Conservation (phyloP, 2,329 filamentous ascomycete species). For the Paramyrothecium sp. region DNA sequence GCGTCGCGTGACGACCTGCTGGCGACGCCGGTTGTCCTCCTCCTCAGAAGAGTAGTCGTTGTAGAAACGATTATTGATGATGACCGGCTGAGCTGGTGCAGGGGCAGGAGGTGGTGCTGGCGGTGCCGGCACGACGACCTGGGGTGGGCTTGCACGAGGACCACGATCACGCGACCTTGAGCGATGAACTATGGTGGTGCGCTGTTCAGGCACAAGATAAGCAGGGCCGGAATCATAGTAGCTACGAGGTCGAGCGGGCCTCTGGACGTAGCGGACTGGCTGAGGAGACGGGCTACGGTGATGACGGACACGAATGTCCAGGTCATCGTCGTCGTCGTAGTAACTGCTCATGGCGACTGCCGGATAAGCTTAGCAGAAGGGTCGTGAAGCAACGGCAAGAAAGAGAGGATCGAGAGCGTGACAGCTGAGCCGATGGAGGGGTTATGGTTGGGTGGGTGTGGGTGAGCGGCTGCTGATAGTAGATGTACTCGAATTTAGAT, state of each 20-base stretch:
- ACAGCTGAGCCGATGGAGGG: no score
- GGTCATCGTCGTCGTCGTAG: slow-evolving; percentile 53
- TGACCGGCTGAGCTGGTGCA: slow-evolving; percentile 41
- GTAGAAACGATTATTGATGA: slow-evolving; percentile 58
- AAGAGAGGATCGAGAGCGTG: neutral
- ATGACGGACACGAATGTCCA: slow-evolving; percentile 49
- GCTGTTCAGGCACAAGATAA: slow-evolving; percentile 43
- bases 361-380: no score
- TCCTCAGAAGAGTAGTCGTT: slow-evolving; percentile 44
- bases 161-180: slow-evolving; percentile 46
- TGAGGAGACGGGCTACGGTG: slow-evolving; percentile 34
- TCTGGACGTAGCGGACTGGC: slow-evolving; percentile 45
- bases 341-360: slow-evolving; percentile 32
- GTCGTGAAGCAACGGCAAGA: no score
- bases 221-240: slow-evolving; percentile 41
- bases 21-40: slow-evolving; percentile 26
- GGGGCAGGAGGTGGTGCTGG: slow-evolving; percentile 18
- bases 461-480: neutral
- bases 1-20: slow-evolving; percentile 22
- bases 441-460: neutral
- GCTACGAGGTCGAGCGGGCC: slow-evolving; percentile 32
- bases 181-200: slow-evolving; percentile 42
- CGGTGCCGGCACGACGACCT: slow-evolving; percentile 13
- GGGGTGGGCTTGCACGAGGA: slow-evolving; percentile 40
- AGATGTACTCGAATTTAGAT: no score